A percentile compares a stretch with the other conserved stretches of the same genome.
Conservation (phyloP, 352 stramenopile genomes). For the Phytophthora sp. region DNA sequence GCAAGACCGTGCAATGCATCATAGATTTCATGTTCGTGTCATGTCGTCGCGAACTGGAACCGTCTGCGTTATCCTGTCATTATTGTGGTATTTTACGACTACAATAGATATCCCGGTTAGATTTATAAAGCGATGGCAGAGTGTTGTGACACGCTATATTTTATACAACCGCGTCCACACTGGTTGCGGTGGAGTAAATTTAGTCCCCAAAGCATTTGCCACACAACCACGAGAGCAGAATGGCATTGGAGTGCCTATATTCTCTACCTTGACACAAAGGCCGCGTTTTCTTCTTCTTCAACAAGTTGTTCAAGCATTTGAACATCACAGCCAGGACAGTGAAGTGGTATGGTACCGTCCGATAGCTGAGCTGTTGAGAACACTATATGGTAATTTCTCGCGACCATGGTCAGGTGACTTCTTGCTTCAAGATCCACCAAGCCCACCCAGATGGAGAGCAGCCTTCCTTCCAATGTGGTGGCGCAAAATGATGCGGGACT, state of each 20-base stretch:
- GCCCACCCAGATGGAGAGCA: neutral
- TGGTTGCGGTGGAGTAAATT: too few relatives aligned
- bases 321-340: neutral
- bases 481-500: neutral
- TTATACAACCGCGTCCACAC: too few relatives aligned
- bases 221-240: neutral
- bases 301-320: neutral
- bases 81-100: neutral
- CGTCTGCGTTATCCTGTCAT: too few relatives aligned
- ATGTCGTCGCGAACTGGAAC: too few relatives aligned
- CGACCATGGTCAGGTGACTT: slow-evolving; percentile 1
- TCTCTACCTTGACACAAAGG: neutral
- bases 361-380: neutral
- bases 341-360: neutral
- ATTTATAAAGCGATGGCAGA: too few relatives aligned
- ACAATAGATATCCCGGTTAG: neutral
- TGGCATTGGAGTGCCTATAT: neutral
- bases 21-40: too few relatives aligned
- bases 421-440: neutral
- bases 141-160: too few relatives aligned
- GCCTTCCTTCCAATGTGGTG: neutral
- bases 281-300: neutral
- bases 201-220: neutral
- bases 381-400: neutral
- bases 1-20: too few relatives aligned